Percentiles rank a stretch among this genome's conserved stretches.
phyloP scores from a whole-genome alignment of 148 eudicot genomes.

The Vaccinium vitisidaea region DNA sequence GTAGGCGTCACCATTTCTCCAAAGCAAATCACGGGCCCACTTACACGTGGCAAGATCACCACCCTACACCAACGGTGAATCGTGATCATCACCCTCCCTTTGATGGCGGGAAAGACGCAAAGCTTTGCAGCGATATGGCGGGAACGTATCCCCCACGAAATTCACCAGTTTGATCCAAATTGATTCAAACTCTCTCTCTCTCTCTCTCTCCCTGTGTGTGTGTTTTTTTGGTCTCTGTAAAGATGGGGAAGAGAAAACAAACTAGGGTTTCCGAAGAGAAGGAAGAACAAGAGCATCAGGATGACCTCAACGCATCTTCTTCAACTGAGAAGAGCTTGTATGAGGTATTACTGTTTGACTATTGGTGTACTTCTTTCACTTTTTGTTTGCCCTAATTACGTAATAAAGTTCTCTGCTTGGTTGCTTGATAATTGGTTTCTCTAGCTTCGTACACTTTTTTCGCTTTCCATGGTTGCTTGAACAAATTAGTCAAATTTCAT shows the following conservation, averaged over 20 bases:
- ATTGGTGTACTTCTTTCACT: neutral
- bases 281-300: slow-evolving; percentile 24
- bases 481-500: neutral
- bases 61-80: neutral
- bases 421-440: neutral
- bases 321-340: slow-evolving; percentile 50
- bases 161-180: neutral
- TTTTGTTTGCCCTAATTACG: neutral
- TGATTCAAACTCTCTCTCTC: slow-evolving; percentile 6
- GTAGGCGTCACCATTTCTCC: too few species aligned
- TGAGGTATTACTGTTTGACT: slow-evolving; percentile 42
- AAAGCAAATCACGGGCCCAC: neutral
- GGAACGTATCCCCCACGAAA: slow-evolving; percentile 28
- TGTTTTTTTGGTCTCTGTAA: neutral
- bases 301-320: slow-evolving; percentile 28
- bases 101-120: slow-evolving; percentile 12
- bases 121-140: slow-evolving; percentile 37
- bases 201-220: neutral
- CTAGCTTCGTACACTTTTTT: neutral
- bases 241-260: slow-evolving; percentile 60
- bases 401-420: neutral
- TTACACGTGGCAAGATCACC: slow-evolving; percentile 1
- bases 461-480: neutral
- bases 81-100: neutral
- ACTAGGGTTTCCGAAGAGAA: slow-evolving; percentile 56